These are phyloP conservation scores for Sphagnum magellanicum DNA, from an alignment of 228 moss, liverwort and hornwort genomes.

Conservation along the genomic window DNA sequence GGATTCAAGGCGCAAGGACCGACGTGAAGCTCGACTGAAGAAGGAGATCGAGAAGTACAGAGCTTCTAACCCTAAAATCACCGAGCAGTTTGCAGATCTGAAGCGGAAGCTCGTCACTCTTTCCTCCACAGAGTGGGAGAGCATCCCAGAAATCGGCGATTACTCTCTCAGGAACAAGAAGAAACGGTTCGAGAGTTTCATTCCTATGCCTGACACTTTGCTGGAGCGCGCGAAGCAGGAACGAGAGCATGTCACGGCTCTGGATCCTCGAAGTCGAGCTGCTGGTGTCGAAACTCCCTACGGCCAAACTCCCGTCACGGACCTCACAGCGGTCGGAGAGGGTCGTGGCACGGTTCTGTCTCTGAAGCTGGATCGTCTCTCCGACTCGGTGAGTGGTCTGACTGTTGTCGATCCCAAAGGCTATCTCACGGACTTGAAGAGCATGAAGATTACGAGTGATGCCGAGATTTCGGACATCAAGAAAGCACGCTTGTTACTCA, in stretches of 20 bases:
- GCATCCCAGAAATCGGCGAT: slow-evolving; percentile 94
- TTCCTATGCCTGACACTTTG: slow-evolving; percentile 84
- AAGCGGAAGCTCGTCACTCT: slow-evolving; percentile 82
- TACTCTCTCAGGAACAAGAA: slow-evolving; percentile 88
- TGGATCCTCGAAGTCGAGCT: slow-evolving; percentile 83
- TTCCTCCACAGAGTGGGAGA: slow-evolving; percentile 78
- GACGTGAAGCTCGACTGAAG: slow-evolving; percentile 81
- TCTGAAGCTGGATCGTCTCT: slow-evolving; percentile 73
- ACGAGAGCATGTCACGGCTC: slow-evolving; percentile 90
- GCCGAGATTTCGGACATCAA: slow-evolving; percentile 91
- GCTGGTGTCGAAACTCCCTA: slow-evolving; percentile 87
- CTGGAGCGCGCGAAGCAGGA: slow-evolving; percentile 95
- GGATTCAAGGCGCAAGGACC: slow-evolving; percentile 85
- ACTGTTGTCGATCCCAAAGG: slow-evolving; percentile 91
- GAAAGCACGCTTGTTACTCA: slow-evolving; percentile 77
- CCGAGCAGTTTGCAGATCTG: slow-evolving; percentile 88
- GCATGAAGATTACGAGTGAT: slow-evolving; percentile 82
- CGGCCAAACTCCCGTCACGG: slow-evolving; percentile 85
- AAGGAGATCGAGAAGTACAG: slow-evolving; percentile 86
- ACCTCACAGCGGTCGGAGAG: slow-evolving; percentile 92
- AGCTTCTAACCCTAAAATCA: slow-evolving; percentile 92
- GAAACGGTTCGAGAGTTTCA: slow-evolving; percentile 87
- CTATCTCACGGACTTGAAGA: slow-evolving; percentile 80
- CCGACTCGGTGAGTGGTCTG: slow-evolving; percentile 78
- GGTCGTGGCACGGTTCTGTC: slow-evolving; percentile 82